Conservation (phyloP, 352 stramenopile genomes). For the Globisporangium cystogenes region DNA sequence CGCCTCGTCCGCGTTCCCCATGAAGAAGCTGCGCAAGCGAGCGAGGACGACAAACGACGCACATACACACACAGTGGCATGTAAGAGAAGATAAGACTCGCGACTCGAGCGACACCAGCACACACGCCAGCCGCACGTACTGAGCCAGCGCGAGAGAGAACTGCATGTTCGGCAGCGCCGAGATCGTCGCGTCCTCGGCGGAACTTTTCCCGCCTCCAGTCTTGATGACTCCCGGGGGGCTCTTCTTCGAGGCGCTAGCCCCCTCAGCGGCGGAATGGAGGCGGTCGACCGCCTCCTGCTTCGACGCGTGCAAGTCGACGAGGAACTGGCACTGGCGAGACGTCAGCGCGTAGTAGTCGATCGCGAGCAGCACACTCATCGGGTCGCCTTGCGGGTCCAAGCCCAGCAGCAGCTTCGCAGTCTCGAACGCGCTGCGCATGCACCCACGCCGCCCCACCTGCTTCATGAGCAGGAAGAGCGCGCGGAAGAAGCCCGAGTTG, state of each 20-base stretch:
- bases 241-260: conserved; percentile 9
- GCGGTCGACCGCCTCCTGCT: conserved; percentile 56
- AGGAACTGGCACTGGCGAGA: conserved; percentile 79
- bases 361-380: conserved; percentile 71
- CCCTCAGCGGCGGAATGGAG: conserved; percentile 11
- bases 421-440: conserved; percentile 84
- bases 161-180: conserved; percentile 62
- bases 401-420: conserved; percentile 62
- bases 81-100: no score
- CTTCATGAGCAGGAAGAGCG: conserved; percentile 79
- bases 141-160: conserved; percentile 71
- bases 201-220: conserved; percentile 14
- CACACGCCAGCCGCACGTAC: conserved; percentile 28
- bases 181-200: conserved; percentile 19
- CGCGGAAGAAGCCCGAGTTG: conserved; percentile 72
- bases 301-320: conserved; percentile 51
- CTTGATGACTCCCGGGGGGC: conserved; percentile 3
- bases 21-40: conserved; percentile 38
- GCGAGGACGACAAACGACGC: no score
- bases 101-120: no score
- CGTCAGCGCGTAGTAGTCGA: conserved; percentile 83
- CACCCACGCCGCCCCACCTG: conserved; percentile 77
- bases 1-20: conserved; percentile 49
- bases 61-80: not conserved
- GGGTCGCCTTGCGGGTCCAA: conserved; percentile 75